phyloP scores from a whole-genome alignment of 163 green algal species.

The Prototheca stagnorum region DNA sequence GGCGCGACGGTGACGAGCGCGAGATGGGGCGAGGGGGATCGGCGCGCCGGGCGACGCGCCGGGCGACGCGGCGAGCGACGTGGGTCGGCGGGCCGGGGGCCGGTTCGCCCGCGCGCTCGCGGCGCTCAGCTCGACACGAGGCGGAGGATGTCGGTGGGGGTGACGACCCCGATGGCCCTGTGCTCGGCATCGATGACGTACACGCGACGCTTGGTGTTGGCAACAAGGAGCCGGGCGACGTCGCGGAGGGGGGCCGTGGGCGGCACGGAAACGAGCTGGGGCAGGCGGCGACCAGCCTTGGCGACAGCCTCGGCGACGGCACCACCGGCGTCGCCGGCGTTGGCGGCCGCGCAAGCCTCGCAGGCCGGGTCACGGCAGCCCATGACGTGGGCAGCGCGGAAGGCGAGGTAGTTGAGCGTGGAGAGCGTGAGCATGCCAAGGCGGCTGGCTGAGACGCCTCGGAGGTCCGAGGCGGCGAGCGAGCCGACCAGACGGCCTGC shows the following conservation, averaged over 20 bases:
- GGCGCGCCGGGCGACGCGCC: too few relatives aligned
- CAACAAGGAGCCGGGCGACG: not conserved
- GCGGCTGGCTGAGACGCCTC: conserved; percentile 13
- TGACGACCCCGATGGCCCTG: conserved; percentile 6
- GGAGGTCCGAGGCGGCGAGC: conserved; percentile 16
- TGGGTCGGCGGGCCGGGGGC: too few relatives aligned
- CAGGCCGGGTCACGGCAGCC: too few relatives aligned
- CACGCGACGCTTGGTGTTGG: conserved; percentile 4
- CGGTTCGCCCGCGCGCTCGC: too few relatives aligned
- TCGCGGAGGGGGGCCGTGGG: not conserved
- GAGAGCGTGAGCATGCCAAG: conserved; percentile 16
- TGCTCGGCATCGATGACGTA: conserved; percentile 6
- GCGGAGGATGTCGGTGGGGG: conserved; percentile 10
- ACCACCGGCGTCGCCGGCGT: conserved; percentile 1
- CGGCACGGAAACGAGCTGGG: not conserved
- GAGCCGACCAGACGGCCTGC: conserved; percentile 14
- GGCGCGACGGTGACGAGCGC: too few relatives aligned
- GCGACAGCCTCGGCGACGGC: not conserved
- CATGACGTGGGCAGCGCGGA: not conserved
- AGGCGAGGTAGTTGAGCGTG: conserved; percentile 6
- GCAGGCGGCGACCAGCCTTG: not conserved
- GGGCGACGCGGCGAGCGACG: too few relatives aligned
- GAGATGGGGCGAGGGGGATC: too few relatives aligned
- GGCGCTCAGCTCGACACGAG: conserved; percentile 5
- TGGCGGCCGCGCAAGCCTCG: too few relatives aligned